Evolutionary conservation across 2,329 filamentous ascomycete genomes (phyloP).

Genomic region (Ilyonectria robusta): DNA sequence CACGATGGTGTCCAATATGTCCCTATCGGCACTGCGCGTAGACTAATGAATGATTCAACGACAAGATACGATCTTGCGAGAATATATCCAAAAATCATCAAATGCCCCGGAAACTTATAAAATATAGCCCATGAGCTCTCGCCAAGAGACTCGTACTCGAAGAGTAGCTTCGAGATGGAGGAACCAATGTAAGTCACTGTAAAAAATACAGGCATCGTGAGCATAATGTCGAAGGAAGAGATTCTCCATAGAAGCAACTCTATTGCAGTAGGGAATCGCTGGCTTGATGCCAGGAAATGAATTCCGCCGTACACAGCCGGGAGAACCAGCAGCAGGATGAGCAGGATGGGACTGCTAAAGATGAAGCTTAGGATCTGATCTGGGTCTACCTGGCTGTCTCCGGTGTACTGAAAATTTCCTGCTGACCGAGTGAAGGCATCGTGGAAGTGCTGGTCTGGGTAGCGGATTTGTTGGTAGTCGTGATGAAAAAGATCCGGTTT

Average conservation of each 20-base stretch:
- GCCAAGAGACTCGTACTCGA: constrained; percentile 14
- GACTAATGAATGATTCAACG: constrained; percentile 21
- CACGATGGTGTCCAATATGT: constrained; percentile 23
- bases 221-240: constrained; percentile 15
- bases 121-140: constrained; percentile 18
- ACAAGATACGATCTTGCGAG: constrained; percentile 23
- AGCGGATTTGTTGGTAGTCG: constrained; percentile 10
- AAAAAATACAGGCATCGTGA: constrained; percentile 16
- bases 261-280: constrained; percentile 5
- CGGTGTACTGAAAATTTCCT: constrained; percentile 27
- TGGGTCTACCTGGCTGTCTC: constrained; percentile 23
- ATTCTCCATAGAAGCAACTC: constrained; percentile 23
- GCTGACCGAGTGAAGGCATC: constrained; percentile 28
- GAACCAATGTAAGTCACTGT: constrained; percentile 14
- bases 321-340: constrained; percentile 14
- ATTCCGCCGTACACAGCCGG: constrained; percentile 22
- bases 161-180: neutral
- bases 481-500: constrained; percentile 17
- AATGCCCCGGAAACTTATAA: constrained; percentile 22
- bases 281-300: constrained; percentile 12
- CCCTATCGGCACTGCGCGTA: constrained; percentile 15
- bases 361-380: constrained; percentile 23
- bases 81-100: constrained; percentile 16
- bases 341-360: constrained; percentile 23
- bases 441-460: constrained; percentile 27